These are phyloP conservation scores for Mycena latifolia DNA, from an alignment of 768 basidiomycete species.

Conservation along the genomic window DNA sequence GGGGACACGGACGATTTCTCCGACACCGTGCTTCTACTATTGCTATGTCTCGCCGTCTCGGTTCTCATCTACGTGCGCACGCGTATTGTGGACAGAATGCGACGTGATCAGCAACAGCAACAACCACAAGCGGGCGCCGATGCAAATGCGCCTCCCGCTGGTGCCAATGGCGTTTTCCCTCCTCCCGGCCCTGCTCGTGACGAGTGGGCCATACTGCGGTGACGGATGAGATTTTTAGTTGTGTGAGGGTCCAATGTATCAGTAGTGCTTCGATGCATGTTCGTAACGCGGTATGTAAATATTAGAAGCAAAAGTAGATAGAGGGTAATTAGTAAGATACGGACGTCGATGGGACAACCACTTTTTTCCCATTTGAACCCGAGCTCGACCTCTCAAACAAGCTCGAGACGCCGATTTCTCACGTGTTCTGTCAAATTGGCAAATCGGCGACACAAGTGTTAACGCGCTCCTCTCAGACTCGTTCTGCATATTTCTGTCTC, in stretches of 20 bases:
- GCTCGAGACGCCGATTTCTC: too few relatives aligned
- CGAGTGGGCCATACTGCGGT: slow-evolving; percentile 76
- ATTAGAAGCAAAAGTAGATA: slow-evolving; percentile 22
- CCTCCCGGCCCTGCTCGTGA: slow-evolving; percentile 71
- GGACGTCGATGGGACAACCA: neutral
- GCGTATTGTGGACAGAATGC: slow-evolving; percentile 79
- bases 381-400: too few relatives aligned
- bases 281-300: slow-evolving; percentile 14
- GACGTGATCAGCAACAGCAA: slow-evolving; percentile 69
- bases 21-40: slow-evolving; percentile 85
- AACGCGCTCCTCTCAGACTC: slow-evolving; percentile 1
- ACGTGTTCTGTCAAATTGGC: too few relatives aligned
- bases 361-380: neutral
- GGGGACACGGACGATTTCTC: slow-evolving; percentile 77
- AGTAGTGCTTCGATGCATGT: slow-evolving; percentile 28
- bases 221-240: slow-evolving; percentile 35
- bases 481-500: neutral
- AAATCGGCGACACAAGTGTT: too few relatives aligned
- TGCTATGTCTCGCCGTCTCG: slow-evolving; percentile 80
- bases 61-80: slow-evolving; percentile 84
- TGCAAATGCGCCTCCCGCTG: slow-evolving; percentile 36
- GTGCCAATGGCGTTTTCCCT: slow-evolving; percentile 68
- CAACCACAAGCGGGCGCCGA: slow-evolving; percentile 52
- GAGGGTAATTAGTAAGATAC: slow-evolving; percentile 15
- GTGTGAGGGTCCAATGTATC: slow-evolving; percentile 26